Percentiles rank a stretch among this genome's conserved stretches.
phyloP scores from a whole-genome alignment of 192 early-diverging fungal species.

The Backusella tuberculispora region DNA sequence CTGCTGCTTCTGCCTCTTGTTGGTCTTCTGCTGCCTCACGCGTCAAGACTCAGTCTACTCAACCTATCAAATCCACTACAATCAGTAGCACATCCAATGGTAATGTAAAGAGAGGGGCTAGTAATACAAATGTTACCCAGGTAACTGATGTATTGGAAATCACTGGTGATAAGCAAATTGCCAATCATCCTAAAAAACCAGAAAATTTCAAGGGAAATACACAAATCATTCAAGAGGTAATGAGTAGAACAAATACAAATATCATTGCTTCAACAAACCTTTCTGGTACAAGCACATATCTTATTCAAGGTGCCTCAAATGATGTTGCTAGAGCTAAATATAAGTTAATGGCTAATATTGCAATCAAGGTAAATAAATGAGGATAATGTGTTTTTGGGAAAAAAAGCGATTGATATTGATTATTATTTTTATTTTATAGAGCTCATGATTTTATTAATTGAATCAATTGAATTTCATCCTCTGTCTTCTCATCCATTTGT shows the following conservation, averaged over 20 bases:
- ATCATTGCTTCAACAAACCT: constrained; percentile 86
- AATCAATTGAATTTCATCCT: too few relatives aligned
- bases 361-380: constrained; percentile 58
- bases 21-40: constrained; percentile 51
- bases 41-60: constrained; percentile 30
- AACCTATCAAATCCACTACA: constrained; percentile 17
- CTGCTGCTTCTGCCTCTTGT: constrained; percentile 37
- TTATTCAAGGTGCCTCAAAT: constrained; percentile 81
- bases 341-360: constrained; percentile 72
- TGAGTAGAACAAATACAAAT: constrained; percentile 67
- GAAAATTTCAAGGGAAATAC: constrained; percentile 48
- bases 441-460: too few relatives aligned
- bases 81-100: constrained; percentile 34
- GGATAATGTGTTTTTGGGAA: neutral
- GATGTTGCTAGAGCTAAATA: constrained; percentile 78
- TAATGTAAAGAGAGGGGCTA: constrained; percentile 42
- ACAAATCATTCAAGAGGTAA: constrained; percentile 62
- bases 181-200: constrained; percentile 43
- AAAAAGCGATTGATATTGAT: too few relatives aligned
- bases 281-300: constrained; percentile 73
- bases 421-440: too few relatives aligned
- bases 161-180: constrained; percentile 50
- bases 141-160: constrained; percentile 63
- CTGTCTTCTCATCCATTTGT: too few relatives aligned
- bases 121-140: constrained; percentile 42